A percentile compares a stretch with the other conserved stretches of the same genome.
Evolutionary conservation across 192 early-diverging fungal species (phyloP).

Genomic region (Chytriomyces sp.): DNA sequence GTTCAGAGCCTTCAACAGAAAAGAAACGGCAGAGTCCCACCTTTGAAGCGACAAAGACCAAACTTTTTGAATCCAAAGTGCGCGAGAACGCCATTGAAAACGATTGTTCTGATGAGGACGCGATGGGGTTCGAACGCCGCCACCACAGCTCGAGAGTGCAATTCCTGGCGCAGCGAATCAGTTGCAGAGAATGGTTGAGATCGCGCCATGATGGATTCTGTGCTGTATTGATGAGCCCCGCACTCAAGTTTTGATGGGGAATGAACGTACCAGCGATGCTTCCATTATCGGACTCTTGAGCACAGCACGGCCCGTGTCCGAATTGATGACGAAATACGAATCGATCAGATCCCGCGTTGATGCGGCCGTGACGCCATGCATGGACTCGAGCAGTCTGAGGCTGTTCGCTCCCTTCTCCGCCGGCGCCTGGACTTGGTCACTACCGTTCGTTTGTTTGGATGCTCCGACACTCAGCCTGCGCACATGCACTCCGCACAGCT

Average conservation of each 20-base stretch:
- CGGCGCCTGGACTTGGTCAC: constrained; percentile 1
- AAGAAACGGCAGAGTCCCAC: background rate
- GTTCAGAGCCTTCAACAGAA: background rate
- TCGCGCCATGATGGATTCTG: constrained; percentile 32
- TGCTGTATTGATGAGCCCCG: background rate
- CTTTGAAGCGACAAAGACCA: constrained; percentile 13
- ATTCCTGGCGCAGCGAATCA: constrained; percentile 5
- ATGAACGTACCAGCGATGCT: constrained; percentile 23
- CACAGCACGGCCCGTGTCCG: background rate
- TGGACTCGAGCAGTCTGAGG: constrained; percentile 34
- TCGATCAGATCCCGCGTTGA: constrained; percentile 12
- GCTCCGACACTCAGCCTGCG: too few species aligned
- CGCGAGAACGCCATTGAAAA: too few species aligned
- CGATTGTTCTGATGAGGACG: background rate
- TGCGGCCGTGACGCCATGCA: constrained; percentile 16
- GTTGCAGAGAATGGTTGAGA: background rate
- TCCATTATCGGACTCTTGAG: background rate
- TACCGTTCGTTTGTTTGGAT: too few species aligned
- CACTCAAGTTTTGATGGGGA: too few species aligned
- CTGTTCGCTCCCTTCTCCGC: background rate
- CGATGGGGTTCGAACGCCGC: background rate
- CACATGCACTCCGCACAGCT: too few species aligned
- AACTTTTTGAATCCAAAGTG: background rate
- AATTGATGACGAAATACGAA: constrained; percentile 33
- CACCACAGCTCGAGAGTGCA: constrained; percentile 12